phyloP scores from a whole-genome alignment of 1,284 basidiomycete genomes.

The Kalmanozyma brasiliensis region DNA sequence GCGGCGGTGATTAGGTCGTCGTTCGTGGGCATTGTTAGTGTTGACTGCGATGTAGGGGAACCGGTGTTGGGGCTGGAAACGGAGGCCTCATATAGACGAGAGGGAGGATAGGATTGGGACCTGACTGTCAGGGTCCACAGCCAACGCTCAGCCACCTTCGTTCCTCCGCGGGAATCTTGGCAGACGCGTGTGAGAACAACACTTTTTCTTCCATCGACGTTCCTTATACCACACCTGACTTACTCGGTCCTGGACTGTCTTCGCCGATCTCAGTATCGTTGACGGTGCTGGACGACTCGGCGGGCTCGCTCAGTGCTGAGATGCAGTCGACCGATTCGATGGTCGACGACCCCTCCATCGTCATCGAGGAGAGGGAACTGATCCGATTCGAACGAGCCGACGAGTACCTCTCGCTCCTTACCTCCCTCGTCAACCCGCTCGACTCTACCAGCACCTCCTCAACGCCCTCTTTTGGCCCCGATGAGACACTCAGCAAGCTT shows the following conservation, averaged over 20 bases:
- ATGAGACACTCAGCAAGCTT: slow-evolving; percentile 14
- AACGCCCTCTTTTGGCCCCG: background rate
- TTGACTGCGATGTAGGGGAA: background rate
- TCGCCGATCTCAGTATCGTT: background rate
- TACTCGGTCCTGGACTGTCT: too few species aligned
- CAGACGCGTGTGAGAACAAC: slow-evolving; percentile 15
- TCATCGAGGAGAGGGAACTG: slow-evolving; percentile 49
- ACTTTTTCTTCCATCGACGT: slow-evolving; percentile 1
- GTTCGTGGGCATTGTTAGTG: slow-evolving; percentile 12
- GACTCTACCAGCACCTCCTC: background rate
- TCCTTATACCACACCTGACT: background rate
- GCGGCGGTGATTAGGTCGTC: slow-evolving; percentile 29
- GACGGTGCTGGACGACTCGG: too few species aligned
- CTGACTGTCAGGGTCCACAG: slow-evolving; percentile 16
- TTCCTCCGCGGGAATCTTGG: slow-evolving; percentile 21
- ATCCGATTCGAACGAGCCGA: slow-evolving; percentile 46
- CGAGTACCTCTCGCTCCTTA: slow-evolving; percentile 44
- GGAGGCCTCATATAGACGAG: too few species aligned
- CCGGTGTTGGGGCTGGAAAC: background rate
- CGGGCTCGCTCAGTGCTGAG: background rate
- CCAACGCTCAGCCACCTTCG: slow-evolving; percentile 14
- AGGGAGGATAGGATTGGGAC: background rate
- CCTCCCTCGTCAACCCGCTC: slow-evolving; percentile 8
- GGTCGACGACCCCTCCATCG: slow-evolving; percentile 13
- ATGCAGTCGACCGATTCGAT: slow-evolving; percentile 11